phyloP scores from a whole-genome alignment of 495 filamentous ascomycete genomes.

The Bacidia rubella region DNA sequence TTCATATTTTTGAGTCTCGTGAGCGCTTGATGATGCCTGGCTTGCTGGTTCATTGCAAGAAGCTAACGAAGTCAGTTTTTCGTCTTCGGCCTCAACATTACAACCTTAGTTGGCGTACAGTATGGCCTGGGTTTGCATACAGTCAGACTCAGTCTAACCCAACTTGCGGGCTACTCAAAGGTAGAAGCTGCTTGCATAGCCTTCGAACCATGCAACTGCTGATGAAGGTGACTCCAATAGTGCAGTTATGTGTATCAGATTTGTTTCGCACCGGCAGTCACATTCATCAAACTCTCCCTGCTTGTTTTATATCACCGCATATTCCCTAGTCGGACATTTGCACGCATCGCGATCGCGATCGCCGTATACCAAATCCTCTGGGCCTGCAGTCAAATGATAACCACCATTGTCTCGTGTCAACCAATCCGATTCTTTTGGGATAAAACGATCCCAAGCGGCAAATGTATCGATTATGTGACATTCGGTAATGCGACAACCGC shows the following conservation, averaged over 20 bases:
- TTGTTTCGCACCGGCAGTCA: constrained; percentile 1
- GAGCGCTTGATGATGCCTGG: background rate
- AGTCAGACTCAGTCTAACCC: background rate
- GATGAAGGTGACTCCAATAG: no score
- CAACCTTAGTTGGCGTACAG: constrained; percentile 1
- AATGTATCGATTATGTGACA: constrained; percentile 34
- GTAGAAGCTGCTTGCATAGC: no score
- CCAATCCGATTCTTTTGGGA: constrained; percentile 43
- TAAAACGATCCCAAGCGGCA: constrained; percentile 28
- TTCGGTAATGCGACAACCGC: constrained; percentile 12
- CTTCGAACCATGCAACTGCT: no score
- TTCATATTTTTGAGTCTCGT: constrained; percentile 2
- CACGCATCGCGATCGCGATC: constrained; percentile 21
- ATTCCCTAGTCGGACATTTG: constrained; percentile 24
- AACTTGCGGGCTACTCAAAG: constrained; percentile 2
- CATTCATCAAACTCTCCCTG: constrained; percentile 24
- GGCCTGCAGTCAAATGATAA: constrained; percentile 28
- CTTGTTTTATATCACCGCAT: constrained; percentile 33
- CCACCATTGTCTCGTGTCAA: constrained; percentile 35
- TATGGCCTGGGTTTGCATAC: constrained; percentile 4
- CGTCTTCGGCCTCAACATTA: background rate
- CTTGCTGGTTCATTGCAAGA: background rate
- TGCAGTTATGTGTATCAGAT: constrained; percentile 6
- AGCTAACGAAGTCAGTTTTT: background rate
- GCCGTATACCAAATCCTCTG: constrained; percentile 26